Percentiles rank a stretch among this genome's conserved stretches.
Evolutionary conservation across 2,329 filamentous ascomycete species (phyloP).

Genomic region (Microdochium nivale): DNA sequence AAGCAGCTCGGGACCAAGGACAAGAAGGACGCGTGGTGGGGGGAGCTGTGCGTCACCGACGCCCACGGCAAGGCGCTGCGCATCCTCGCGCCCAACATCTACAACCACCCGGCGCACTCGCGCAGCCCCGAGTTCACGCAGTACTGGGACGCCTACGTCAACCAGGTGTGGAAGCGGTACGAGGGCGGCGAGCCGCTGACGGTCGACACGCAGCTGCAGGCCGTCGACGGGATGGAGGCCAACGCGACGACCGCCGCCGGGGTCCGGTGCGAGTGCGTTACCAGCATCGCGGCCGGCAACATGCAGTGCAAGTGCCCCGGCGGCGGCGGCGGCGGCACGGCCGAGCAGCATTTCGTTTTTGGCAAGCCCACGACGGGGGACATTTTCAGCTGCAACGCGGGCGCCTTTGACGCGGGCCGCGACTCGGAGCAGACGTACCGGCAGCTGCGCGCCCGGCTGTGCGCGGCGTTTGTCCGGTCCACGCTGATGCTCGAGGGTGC

Average conservation of each 20-base stretch:
- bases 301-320: slow-evolving; percentile 13
- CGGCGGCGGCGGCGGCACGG: background rate
- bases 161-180: slow-evolving; percentile 32
- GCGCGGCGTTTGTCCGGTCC: slow-evolving; percentile 34
- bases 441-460: slow-evolving; percentile 33
- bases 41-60: slow-evolving; percentile 26
- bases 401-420: slow-evolving; percentile 28
- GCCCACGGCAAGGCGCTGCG: slow-evolving; percentile 24
- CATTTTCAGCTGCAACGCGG: slow-evolving; percentile 39
- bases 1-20: slow-evolving; percentile 19
- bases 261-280: slow-evolving; percentile 13
- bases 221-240: slow-evolving; percentile 2
- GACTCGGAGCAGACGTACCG: slow-evolving; percentile 18
- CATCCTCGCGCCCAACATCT: slow-evolving; percentile 31
- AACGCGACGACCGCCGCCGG: slow-evolving; percentile 12
- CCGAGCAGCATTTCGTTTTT: slow-evolving; percentile 27
- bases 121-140: slow-evolving; percentile 10
- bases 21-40: slow-evolving; percentile 25
- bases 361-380: slow-evolving; percentile 29
- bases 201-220: slow-evolving; percentile 28
- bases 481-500: slow-evolving; percentile 35
- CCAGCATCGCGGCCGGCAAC: slow-evolving; percentile 23
- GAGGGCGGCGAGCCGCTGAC: slow-evolving; percentile 17
- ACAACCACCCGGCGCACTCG: slow-evolving; percentile 20
- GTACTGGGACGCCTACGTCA: slow-evolving; percentile 34